These are phyloP conservation scores for Phytophthora pluvialis DNA, from an alignment of 352 stramenopile genomes.

Conservation along the genomic window DNA sequence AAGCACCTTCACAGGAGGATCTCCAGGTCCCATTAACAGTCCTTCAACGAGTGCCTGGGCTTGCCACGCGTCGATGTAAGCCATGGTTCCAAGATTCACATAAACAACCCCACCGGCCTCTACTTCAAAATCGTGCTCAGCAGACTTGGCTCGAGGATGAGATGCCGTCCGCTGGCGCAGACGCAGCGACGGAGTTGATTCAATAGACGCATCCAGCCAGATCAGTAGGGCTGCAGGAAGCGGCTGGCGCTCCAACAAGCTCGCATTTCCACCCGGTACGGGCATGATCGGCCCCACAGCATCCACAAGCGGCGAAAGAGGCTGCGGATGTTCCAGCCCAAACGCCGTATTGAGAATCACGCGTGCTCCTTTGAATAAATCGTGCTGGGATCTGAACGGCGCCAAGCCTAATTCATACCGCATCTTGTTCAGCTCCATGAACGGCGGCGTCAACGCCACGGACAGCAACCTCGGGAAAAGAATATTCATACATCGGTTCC, in stretches of 20 bases:
- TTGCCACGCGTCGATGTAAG: slow-evolving; percentile 85
- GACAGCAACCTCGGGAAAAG: slow-evolving; percentile 87
- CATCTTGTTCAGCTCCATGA: slow-evolving; percentile 91
- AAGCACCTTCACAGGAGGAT: slow-evolving; percentile 65
- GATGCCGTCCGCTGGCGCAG: slow-evolving; percentile 36
- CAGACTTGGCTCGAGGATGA: slow-evolving; percentile 19
- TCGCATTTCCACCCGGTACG: slow-evolving; percentile 40
- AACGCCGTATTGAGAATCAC: slow-evolving; percentile 92
- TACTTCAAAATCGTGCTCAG: slow-evolving; percentile 23
- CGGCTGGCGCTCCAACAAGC: slow-evolving; percentile 35
- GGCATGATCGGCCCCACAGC: slow-evolving; percentile 80
- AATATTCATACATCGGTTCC: slow-evolving; percentile 91
- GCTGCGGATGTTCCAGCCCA: slow-evolving; percentile 82
- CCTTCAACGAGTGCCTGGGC: slow-evolving; percentile 76
- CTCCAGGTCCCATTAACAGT: slow-evolving; percentile 47
- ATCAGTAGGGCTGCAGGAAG: slow-evolving; percentile 40
- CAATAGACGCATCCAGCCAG: slow-evolving; percentile 48
- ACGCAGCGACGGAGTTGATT: slow-evolving; percentile 23
- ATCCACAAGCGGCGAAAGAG: slow-evolving; percentile 78
- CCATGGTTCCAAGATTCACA: slow-evolving; percentile 79
- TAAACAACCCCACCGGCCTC: slow-evolving; percentile 57
- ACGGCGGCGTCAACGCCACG: slow-evolving; percentile 87
- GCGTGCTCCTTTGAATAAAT: slow-evolving; percentile 85
- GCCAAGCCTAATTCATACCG: slow-evolving; percentile 76
- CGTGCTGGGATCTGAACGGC: slow-evolving; percentile 85